Conservation (phyloP, 2,329 filamentous ascomycete species). For the Neophaeococcomyces aloes region DNA sequence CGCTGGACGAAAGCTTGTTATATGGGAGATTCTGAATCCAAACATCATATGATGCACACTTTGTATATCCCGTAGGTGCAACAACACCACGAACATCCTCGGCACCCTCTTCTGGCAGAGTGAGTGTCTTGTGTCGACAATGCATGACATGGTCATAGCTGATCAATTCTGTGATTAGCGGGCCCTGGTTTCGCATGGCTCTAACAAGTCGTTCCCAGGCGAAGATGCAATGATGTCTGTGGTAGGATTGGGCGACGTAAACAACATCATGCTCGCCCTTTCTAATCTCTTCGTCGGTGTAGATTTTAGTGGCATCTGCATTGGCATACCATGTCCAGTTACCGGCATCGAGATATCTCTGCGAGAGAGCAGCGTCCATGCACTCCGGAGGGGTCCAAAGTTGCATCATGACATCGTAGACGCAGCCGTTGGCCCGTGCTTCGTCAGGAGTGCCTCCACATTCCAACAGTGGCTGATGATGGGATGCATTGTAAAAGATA, state of each 20-base stretch:
- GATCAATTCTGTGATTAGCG: constrained; percentile 16
- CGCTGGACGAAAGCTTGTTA: constrained; percentile 16
- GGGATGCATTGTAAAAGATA: constrained; percentile 1
- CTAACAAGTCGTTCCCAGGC: constrained; percentile 16
- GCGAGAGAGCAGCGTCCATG: constrained; percentile 15
- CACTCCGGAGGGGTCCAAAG: constrained; percentile 18
- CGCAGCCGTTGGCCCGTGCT: constrained; percentile 14
- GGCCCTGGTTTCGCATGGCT: constrained; percentile 15
- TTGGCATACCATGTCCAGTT: constrained; percentile 18
- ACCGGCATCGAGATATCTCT: constrained; percentile 14
- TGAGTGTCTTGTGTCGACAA: constrained; percentile 13
- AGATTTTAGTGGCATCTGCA: constrained; percentile 8
- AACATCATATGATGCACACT: constrained; percentile 15
- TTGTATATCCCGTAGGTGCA: constrained; percentile 17
- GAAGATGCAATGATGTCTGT: constrained; percentile 18
- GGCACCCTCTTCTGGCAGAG: constrained; percentile 10
- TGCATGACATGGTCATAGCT: constrained; percentile 19
- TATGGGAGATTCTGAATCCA: constrained; percentile 14
- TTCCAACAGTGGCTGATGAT: constrained; percentile 2
- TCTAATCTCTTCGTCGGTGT: constrained; percentile 16
- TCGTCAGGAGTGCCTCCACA: constrained; percentile 13
- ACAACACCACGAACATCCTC: constrained; percentile 11
- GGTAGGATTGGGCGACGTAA: constrained; percentile 14
- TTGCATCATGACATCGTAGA: constrained; percentile 20
- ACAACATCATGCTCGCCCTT: constrained; percentile 15